A percentile compares a stretch with the other conserved stretches of the same genome.
Evolutionary conservation across 805 yeast genomes (phyloP).

Genomic region (Yarrowia hollandica): DNA sequence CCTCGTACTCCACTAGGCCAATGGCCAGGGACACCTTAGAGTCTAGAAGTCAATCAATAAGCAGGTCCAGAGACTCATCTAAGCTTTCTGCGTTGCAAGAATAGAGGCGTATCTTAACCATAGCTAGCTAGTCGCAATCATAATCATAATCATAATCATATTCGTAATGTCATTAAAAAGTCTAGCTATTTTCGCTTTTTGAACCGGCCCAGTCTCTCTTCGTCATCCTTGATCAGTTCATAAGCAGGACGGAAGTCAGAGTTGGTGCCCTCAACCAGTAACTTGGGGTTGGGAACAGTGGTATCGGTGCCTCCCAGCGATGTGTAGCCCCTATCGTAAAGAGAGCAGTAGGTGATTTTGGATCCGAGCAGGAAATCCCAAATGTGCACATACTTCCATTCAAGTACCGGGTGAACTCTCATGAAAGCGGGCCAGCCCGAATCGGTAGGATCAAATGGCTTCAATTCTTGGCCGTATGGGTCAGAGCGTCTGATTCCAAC

Average conservation of each 20-base stretch:
- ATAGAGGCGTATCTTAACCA: background rate
- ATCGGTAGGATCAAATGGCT: slow-evolving; percentile 72
- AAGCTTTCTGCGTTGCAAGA: background rate
- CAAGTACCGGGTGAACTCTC: slow-evolving; percentile 82
- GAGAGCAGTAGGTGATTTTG: slow-evolving; percentile 64
- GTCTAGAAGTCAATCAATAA: background rate
- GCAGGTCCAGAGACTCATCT: background rate
- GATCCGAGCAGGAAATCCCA: slow-evolving; percentile 73
- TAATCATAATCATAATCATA: background rate
- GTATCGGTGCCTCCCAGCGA: slow-evolving; percentile 78
- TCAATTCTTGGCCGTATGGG: slow-evolving; percentile 68
- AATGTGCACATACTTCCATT: slow-evolving; percentile 80
- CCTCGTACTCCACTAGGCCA: background rate
- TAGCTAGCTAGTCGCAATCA: too few species aligned
- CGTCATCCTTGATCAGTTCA: slow-evolving; percentile 50
- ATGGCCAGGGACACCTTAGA: too few species aligned
- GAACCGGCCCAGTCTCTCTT: slow-evolving; percentile 53
- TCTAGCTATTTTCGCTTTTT: background rate
- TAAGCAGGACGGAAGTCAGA: slow-evolving; percentile 47
- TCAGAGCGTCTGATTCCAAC: slow-evolving; percentile 89
- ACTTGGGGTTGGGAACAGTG: slow-evolving; percentile 71
- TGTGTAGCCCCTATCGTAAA: slow-evolving; percentile 85
- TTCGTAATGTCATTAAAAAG: slow-evolving; percentile 8
- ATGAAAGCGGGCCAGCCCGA: slow-evolving; percentile 88
- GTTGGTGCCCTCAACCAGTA: slow-evolving; percentile 39